These are phyloP conservation scores for Claviceps purpurea DNA, from an alignment of 2,329 filamentous ascomycete genomes.

Conservation along the genomic window DNA sequence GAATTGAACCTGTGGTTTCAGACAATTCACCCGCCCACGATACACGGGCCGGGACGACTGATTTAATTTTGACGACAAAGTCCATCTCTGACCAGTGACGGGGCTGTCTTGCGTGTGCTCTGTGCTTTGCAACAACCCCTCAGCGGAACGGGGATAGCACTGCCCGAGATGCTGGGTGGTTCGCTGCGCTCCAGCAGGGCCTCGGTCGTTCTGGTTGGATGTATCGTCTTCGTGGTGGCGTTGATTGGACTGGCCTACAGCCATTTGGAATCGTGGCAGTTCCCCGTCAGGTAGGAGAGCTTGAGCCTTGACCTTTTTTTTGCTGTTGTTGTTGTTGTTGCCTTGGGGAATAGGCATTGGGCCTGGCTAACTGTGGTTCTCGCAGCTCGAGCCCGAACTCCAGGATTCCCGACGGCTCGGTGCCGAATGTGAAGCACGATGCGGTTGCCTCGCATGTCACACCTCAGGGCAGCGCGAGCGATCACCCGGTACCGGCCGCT, in stretches of 20 bases:
- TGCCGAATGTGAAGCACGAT: neutral
- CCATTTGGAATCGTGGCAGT: conserved; percentile 17
- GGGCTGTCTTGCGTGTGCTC: neutral
- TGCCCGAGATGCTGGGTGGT: conserved; percentile 14
- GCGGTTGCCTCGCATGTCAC: neutral
- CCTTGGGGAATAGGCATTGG: too few species aligned
- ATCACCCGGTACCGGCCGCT: neutral
- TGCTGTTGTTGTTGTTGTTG: too few species aligned
- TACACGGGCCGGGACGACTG: neutral
- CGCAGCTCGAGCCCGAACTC: neutral
- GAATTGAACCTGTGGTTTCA: too few species aligned
- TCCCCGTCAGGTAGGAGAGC: conserved; percentile 9
- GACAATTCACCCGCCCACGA: neutral
- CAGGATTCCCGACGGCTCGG: neutral
- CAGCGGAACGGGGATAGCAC: neutral
- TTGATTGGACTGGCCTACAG: conserved; percentile 20
- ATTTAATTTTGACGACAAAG: too few species aligned
- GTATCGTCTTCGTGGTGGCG: conserved; percentile 19
- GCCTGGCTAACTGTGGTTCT: neutral
- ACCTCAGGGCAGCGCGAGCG: neutral
- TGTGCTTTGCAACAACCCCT: neutral
- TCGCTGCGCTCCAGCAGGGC: conserved; percentile 18
- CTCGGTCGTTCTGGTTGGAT: conserved; percentile 16
- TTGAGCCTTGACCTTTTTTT: neutral
- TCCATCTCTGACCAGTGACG: neutral